phyloP scores from a whole-genome alignment of 2,329 filamentous ascomycete genomes.

The Parastagonospora nodorum region DNA sequence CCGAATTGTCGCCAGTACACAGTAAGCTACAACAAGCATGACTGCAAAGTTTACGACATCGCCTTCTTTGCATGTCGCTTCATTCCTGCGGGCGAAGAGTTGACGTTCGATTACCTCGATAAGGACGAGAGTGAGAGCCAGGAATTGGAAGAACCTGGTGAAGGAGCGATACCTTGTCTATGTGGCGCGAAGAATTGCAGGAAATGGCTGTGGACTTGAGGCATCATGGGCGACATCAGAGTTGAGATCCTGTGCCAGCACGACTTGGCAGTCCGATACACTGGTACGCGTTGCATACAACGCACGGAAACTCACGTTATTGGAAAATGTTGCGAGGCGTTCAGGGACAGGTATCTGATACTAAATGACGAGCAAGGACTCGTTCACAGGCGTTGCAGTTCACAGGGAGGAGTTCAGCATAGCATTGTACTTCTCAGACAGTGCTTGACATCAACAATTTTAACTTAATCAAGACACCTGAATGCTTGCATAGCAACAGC shows the following conservation, averaged over 20 bases:
- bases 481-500: too few relatives aligned
- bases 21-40: conserved; percentile 75
- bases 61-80: conserved; percentile 74
- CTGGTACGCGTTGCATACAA: too few relatives aligned
- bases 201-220: conserved; percentile 66
- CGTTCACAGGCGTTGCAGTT: too few relatives aligned
- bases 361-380: too few relatives aligned
- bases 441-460: too few relatives aligned
- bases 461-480: too few relatives aligned
- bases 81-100: conserved; percentile 68
- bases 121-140: conserved; percentile 60
- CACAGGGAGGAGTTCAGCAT: too few relatives aligned
- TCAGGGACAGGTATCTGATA: too few relatives aligned
- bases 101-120: conserved; percentile 82
- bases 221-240: not conserved
- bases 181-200: conserved; percentile 71
- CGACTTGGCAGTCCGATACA: too few relatives aligned
- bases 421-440: too few relatives aligned
- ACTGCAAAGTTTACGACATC: conserved; percentile 75
- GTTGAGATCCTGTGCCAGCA: not conserved
- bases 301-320: too few relatives aligned
- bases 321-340: too few relatives aligned
- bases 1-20: conserved; percentile 82
- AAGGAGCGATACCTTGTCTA: conserved; percentile 51
- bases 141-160: conserved; percentile 53